These are phyloP conservation scores for Dioscorea dumetorum DNA, from an alignment of 106 monocot genomes.

Conservation along the genomic window DNA sequence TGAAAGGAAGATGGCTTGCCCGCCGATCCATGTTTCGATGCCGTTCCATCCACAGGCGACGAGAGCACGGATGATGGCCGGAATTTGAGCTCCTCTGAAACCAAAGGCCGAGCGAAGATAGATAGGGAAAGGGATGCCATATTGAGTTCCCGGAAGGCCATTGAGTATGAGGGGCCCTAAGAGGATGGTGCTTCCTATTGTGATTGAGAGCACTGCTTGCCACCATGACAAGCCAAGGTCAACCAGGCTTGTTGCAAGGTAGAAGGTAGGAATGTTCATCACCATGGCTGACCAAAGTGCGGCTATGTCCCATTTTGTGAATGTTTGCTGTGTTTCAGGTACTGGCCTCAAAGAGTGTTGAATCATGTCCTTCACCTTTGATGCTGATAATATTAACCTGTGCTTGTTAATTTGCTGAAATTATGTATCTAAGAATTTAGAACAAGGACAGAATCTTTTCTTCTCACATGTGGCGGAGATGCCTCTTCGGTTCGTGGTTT, in stretches of 20 bases:
- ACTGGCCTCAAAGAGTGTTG: background rate
- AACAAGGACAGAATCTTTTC: too few species aligned
- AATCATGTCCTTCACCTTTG: background rate
- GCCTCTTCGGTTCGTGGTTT: too few species aligned
- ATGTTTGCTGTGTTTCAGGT: background rate
- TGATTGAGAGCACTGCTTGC: constrained; percentile 19
- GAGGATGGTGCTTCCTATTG: constrained; percentile 19
- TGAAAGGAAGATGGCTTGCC: constrained; percentile 28
- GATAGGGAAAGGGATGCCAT: constrained; percentile 40
- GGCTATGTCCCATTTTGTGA: constrained; percentile 15
- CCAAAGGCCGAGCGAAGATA: constrained; percentile 34
- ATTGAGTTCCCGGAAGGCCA: constrained; percentile 8
- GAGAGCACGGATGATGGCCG: constrained; percentile 37
- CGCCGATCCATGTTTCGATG: constrained; percentile 50
- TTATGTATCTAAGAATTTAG: too few species aligned
- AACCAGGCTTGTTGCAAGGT: constrained; percentile 18
- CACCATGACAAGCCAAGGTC: constrained; percentile 33
- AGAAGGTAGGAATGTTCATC: constrained; percentile 21
- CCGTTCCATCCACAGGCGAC: constrained; percentile 40
- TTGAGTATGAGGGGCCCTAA: constrained; percentile 28
- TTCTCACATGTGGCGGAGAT: too few species aligned
- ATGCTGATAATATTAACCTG: background rate
- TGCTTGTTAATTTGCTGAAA: too few species aligned
- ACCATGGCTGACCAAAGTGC: constrained; percentile 16
- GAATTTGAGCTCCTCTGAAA: constrained; percentile 26